A percentile compares a stretch with the other conserved stretches of the same genome.
phyloP scores from a whole-genome alignment of 1,284 basidiomycete species.

The Marasmius oreades region DNA sequence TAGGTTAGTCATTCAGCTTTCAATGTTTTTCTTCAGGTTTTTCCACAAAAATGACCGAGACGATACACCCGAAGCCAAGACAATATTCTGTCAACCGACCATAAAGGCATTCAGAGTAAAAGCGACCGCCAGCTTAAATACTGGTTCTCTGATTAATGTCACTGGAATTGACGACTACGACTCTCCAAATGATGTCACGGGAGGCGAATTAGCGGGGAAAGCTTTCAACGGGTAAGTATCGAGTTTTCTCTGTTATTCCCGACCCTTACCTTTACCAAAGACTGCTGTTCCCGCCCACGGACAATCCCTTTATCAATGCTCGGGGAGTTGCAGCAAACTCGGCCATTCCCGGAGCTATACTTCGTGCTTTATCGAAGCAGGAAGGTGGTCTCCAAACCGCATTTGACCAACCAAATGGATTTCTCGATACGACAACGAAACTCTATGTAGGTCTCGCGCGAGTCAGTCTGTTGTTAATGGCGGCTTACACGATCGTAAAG shows the following conservation, averaged over 20 bases:
- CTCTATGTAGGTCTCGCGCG: constrained; percentile 45
- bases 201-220: constrained; percentile 34
- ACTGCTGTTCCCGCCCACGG: constrained; percentile 39
- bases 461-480: background rate
- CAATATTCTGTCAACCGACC: constrained; percentile 53
- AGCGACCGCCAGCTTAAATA: constrained; percentile 41
- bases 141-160: constrained; percentile 37
- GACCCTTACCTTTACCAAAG: constrained; percentile 24
- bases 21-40: constrained; percentile 28
- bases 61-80: constrained; percentile 34
- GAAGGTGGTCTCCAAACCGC: constrained; percentile 34
- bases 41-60: constrained; percentile 28
- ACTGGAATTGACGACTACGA: constrained; percentile 24
- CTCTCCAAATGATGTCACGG: constrained; percentile 48
- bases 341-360: constrained; percentile 54
- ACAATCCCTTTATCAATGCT: constrained; percentile 43
- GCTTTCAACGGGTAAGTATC: constrained; percentile 53
- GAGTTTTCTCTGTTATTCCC: background rate
- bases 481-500: constrained; percentile 26
- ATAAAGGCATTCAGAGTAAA: constrained; percentile 41
- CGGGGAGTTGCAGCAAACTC: constrained; percentile 43
- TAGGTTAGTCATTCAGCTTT: background rate
- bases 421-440: constrained; percentile 42
- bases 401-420: constrained; percentile 46
- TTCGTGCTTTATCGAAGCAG: constrained; percentile 40